Percentiles rank a stretch among this genome's conserved stretches.
Evolutionary conservation across 352 stramenopile genomes (phyloP).

Genomic region (Elongisporangium prolatum): DNA sequence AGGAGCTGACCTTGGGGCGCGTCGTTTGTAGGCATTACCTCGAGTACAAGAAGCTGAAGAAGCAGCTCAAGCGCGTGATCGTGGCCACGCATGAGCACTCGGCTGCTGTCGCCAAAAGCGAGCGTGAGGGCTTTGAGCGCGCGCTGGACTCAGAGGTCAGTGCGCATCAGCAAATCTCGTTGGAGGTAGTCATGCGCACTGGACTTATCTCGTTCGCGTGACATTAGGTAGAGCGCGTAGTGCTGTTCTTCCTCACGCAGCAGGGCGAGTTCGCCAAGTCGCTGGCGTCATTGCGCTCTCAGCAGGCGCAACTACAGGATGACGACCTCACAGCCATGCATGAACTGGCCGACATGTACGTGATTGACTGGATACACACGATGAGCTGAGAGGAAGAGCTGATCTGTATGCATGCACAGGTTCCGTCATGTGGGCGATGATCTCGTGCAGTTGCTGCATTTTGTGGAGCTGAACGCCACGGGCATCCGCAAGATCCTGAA

Average conservation of each 20-base stretch:
- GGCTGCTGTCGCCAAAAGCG: slow-evolving; percentile 12
- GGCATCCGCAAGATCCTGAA: slow-evolving; percentile 89
- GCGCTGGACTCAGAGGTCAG: slow-evolving; percentile 69
- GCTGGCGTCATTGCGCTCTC: slow-evolving; percentile 38
- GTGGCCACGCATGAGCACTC: slow-evolving; percentile 36
- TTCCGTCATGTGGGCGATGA: slow-evolving; percentile 73
- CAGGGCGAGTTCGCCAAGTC: slow-evolving; percentile 81
- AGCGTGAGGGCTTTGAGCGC: slow-evolving; percentile 70
- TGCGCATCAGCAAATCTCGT: background rate
- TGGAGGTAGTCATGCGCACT: background rate
- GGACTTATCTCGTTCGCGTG: background rate
- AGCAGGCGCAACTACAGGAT: slow-evolving; percentile 34
- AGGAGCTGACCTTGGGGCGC: background rate
- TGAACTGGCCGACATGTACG: slow-evolving; percentile 49
- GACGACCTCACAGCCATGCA: slow-evolving; percentile 69
- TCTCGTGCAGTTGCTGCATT: slow-evolving; percentile 77
- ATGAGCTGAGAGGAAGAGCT: background rate
- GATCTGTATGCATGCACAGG: slow-evolving; percentile 7
- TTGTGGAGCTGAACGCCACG: slow-evolving; percentile 84
- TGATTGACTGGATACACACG: background rate
- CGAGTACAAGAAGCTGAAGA: slow-evolving; percentile 90
- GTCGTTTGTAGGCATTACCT: slow-evolving; percentile 65
- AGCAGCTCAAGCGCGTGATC: slow-evolving; percentile 72
- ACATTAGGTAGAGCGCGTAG: slow-evolving; percentile 56
- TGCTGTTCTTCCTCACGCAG: slow-evolving; percentile 84